A percentile compares a stretch with the other conserved stretches of the same genome.
These are phyloP conservation scores for Mycena metata DNA, from an alignment of 768 basidiomycete genomes.

Conservation along the genomic window DNA sequence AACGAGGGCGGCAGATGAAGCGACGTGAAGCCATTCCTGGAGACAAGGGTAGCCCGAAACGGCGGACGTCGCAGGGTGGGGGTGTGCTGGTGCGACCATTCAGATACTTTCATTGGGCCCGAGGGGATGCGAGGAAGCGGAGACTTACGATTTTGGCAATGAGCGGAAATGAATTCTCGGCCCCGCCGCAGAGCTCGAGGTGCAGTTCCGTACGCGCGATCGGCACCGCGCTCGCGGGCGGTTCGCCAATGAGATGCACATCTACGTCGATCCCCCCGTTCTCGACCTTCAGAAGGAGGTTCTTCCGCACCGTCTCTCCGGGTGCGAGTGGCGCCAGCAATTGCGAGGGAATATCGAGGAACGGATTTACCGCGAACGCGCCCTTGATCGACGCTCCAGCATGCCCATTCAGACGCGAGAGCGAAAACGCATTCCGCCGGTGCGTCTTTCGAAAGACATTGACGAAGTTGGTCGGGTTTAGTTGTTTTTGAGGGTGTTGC, in stretches of 20 bases:
- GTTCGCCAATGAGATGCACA: constrained; percentile 52
- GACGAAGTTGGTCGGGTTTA: constrained; percentile 50
- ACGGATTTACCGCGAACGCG: constrained; percentile 56
- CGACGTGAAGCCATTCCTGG: constrained; percentile 48
- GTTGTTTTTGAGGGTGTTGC: constrained; percentile 5
- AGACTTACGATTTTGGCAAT: constrained; percentile 55
- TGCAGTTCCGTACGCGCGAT: constrained; percentile 48
- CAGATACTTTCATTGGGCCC: neutral
- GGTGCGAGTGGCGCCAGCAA: constrained; percentile 50
- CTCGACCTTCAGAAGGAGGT: constrained; percentile 55
- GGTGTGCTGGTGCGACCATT: constrained; percentile 47
- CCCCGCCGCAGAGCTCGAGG: constrained; percentile 46
- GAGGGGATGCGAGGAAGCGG: neutral
- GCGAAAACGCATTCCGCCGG: constrained; percentile 37
- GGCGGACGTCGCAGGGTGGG: constrained; percentile 51
- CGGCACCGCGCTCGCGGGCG: constrained; percentile 4
- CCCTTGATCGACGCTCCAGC: constrained; percentile 48
- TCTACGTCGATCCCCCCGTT: constrained; percentile 59
- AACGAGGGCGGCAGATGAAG: constrained; percentile 60
- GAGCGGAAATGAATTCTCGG: constrained; percentile 47
- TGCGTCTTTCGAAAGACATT: constrained; percentile 48
- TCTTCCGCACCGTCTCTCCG: constrained; percentile 50
- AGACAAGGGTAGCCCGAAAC: constrained; percentile 48
- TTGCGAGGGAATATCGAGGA: constrained; percentile 53
- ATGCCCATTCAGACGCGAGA: constrained; percentile 31